phyloP scores from a whole-genome alignment of 2,329 filamentous ascomycete genomes.

The Apiospora malaysiana region DNA sequence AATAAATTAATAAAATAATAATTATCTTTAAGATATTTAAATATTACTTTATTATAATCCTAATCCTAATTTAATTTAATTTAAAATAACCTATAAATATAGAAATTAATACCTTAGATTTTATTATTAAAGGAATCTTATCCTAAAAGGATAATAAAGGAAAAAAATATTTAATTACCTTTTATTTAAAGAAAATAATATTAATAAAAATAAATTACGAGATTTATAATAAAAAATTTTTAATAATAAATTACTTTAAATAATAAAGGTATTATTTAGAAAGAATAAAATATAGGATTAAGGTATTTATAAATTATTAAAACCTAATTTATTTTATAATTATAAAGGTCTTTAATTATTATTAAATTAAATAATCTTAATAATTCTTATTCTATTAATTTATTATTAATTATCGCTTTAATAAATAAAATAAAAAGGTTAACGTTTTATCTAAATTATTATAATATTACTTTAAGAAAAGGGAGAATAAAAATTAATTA shows the following conservation, averaged over 20 bases:
- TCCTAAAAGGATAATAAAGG: neutral
- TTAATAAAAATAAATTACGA: neutral
- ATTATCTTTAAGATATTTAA: too few species aligned
- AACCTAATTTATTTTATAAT: neutral
- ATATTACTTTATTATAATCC: too few species aligned
- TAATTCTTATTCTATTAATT: neutral
- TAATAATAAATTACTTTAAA: neutral
- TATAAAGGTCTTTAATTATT: neutral
- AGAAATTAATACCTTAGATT: too few species aligned
- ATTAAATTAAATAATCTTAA: neutral
- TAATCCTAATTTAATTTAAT: too few species aligned
- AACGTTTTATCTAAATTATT: neutral
- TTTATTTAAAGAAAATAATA: neutral
- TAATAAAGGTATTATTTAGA: neutral
- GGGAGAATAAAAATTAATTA: neutral
- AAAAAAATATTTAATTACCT: neutral
- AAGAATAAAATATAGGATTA: neutral
- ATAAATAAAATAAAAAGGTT: neutral
- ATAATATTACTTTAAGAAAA: neutral
- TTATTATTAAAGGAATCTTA: too few species aligned
- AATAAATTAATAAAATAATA: too few species aligned
- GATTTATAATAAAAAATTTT: neutral
- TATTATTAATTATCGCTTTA: neutral
- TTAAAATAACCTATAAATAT: too few species aligned
- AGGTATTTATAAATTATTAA: neutral